Evolutionary conservation across 805 yeast species (phyloP), one percentile per base, ranked within the genome.

Genomic region (Saturnispora ahearnii): DNA sequence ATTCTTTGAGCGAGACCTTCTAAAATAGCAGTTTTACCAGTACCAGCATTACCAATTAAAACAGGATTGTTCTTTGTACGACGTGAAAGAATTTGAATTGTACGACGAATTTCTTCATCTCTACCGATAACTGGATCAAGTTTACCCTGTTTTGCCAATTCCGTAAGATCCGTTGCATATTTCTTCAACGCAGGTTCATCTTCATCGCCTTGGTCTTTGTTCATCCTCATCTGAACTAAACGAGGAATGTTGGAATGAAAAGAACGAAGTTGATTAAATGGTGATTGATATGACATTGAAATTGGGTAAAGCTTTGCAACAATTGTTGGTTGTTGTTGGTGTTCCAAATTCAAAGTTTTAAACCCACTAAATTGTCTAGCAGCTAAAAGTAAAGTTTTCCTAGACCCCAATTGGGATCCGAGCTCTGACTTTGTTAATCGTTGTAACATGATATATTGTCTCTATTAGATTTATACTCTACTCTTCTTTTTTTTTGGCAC

Each of bases 51-150:
- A 54, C 99, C 99, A 40, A 93, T 89, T 49, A 91, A 67, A 1
- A 93, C 96, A 0, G 99, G 99, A 61, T 91, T 91, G 65, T 93
- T 93, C 67, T 91, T 91, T 1, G 97, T 89, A 64, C 98, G 75
- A 58, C 99, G 73, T 1, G 96, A 87, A 42, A 91, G 69, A 44
- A 91, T 90, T 64, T 91, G 98, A 50, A 91, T 84, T 0, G 98
- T 91, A 52, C 99, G 73, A 51, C 91, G 76, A 50, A 91, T 93
- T 62, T 93, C 98, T 54, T 90, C 96, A 60, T 93, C 98, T 55
- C 98, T 74, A 3, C 99, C 99, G 60, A 91, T 93, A 22, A 93
- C 98, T 0, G 99, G 99, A 61, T 91, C 99, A 36, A 91, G 72
- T 59, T 87, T 87, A 29, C 98, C 98, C 49, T 86, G 87, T 53